Percentiles rank a stretch among this genome's conserved stretches.
phyloP scores from a whole-genome alignment of 2,329 filamentous ascomycete genomes.

The Colletotrichum sublineola region DNA sequence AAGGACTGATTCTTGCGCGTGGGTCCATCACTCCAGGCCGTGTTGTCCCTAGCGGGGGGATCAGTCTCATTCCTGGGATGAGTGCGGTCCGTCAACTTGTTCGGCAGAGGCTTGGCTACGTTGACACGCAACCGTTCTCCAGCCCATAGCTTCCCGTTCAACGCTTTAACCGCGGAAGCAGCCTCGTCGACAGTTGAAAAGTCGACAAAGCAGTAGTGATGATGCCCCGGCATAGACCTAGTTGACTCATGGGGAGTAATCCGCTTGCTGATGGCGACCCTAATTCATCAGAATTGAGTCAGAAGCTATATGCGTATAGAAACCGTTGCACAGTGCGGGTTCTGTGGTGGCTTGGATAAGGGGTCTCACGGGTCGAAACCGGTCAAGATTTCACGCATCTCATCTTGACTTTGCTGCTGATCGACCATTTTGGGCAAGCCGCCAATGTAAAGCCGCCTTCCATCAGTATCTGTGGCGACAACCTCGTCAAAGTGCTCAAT shows the following conservation, averaged over 20 bases:
- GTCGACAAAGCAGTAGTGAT: conserved; percentile 77
- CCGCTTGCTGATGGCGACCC: conserved; percentile 58
- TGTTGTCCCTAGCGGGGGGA: not conserved
- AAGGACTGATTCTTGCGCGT: not conserved
- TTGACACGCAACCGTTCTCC: conserved; percentile 32
- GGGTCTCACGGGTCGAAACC: conserved; percentile 58
- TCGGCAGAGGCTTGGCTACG: conserved; percentile 13
- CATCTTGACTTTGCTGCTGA: conserved; percentile 60
- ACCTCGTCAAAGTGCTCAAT: conserved; percentile 51
- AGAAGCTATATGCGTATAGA: not conserved
- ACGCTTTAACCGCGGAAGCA: conserved; percentile 59
- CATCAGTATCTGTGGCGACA: conserved; percentile 47
- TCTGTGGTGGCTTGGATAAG: not conserved
- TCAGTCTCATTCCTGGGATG: not conserved
- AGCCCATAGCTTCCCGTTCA: conserved; percentile 53
- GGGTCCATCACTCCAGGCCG: not conserved
- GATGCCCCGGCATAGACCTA: conserved; percentile 63
- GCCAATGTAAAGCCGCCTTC: conserved; percentile 63
- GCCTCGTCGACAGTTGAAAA: conserved; percentile 68
- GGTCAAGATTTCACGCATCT: conserved; percentile 62
- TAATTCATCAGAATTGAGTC: conserved; percentile 45
- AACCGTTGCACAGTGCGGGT: not conserved
- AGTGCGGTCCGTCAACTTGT: conserved; percentile 10
- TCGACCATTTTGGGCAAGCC: conserved; percentile 63
- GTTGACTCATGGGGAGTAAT: conserved; percentile 72